These are phyloP conservation scores for Yamadazyma blattariae DNA, from an alignment of 1,139 yeast species.

Conservation along the genomic window DNA sequence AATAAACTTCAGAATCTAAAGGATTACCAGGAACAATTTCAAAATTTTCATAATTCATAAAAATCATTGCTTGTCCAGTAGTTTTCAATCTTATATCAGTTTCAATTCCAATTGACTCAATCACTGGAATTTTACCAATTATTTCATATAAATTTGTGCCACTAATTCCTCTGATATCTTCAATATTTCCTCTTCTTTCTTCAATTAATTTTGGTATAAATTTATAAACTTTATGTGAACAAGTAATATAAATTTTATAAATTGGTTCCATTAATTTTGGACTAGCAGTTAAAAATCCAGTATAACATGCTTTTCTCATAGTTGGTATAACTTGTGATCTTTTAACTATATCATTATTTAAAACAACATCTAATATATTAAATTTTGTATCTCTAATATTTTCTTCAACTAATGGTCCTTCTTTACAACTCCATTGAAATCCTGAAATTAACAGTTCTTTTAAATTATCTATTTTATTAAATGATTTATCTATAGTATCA, in stretches of 20 bases:
- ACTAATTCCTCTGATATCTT: constrained; percentile 53
- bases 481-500: constrained; percentile 68
- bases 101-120: constrained; percentile 87
- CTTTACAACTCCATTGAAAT: constrained; percentile 77
- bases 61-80: constrained; percentile 75
- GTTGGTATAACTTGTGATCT: constrained; percentile 78
- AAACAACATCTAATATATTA: constrained; percentile 60
- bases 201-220: constrained; percentile 51
- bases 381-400: constrained; percentile 71
- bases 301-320: constrained; percentile 79
- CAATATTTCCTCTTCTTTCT: constrained; percentile 61
- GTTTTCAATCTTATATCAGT: constrained; percentile 78
- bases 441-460: constrained; percentile 68
- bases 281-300: constrained; percentile 73
- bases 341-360: constrained; percentile 47
- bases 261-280: constrained; percentile 86
- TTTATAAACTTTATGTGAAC: constrained; percentile 44
- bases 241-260: constrained; percentile 59
- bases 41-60: constrained; percentile 69
- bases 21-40: constrained; percentile 89
- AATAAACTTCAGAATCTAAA: constrained; percentile 57
- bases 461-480: constrained; percentile 54
- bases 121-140: constrained; percentile 73
- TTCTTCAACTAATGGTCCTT: constrained; percentile 91
- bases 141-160: constrained; percentile 72